These are phyloP conservation scores for Sanghuangporus baumii DNA, from an alignment of 1,284 basidiomycete species.

Conservation along the genomic window DNA sequence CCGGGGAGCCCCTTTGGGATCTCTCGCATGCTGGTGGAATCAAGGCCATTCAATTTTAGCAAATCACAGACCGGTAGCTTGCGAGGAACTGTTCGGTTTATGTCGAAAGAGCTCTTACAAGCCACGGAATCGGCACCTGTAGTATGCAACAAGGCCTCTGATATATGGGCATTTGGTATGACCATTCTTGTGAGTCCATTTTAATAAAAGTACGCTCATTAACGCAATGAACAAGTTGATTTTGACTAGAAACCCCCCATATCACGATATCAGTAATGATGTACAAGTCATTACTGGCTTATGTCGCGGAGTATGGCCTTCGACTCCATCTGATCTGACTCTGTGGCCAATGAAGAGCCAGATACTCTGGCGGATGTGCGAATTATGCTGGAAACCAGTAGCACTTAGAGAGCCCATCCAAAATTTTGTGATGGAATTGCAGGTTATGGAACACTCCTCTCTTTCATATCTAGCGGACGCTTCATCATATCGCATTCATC, in stretches of 20 bases:
- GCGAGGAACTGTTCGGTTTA: neutral
- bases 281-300: neutral
- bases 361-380: too few species aligned
- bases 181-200: neutral
- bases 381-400: too few species aligned
- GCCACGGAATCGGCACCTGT: neutral
- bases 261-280: neutral
- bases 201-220: neutral
- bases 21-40: neutral
- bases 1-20: constrained; percentile 2
- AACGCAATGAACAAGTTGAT: neutral
- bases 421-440: too few species aligned
- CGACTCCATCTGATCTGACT: too few species aligned
- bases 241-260: neutral
- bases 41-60: neutral
- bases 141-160: neutral
- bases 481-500: too few species aligned
- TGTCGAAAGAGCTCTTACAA: neutral
- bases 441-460: too few species aligned
- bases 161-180: constrained; percentile 7
- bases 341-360: too few species aligned
- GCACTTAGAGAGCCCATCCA: too few species aligned
- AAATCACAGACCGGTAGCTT: neutral
- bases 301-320: too few species aligned
- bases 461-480: too few species aligned